Evolutionary conservation across 805 yeast species (phyloP).

Genomic region (Cyberlindnera petersonii): DNA sequence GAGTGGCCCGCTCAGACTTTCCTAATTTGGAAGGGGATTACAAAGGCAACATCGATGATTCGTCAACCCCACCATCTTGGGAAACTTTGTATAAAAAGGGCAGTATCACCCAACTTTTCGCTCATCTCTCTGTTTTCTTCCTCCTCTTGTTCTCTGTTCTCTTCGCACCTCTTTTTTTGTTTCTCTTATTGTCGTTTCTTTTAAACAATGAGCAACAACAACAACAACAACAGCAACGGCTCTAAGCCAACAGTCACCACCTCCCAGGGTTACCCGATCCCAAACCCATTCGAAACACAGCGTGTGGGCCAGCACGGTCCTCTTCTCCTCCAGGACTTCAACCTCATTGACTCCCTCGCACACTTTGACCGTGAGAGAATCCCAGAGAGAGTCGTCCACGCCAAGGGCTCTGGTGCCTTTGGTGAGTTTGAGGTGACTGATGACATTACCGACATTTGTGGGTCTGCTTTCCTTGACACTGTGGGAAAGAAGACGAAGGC

Average conservation of each 20-base stretch:
- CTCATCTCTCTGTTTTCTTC: too few relatives aligned
- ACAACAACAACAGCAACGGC: too few relatives aligned
- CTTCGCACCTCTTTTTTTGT: background rate
- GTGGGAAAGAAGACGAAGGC: conserved; percentile 79
- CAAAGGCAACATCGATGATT: conserved; percentile 10
- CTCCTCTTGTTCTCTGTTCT: too few relatives aligned
- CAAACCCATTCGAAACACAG: conserved; percentile 73
- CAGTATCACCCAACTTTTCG: background rate
- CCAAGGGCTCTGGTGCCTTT: conserved; percentile 89
- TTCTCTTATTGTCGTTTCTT: background rate
- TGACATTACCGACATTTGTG: conserved; percentile 69
- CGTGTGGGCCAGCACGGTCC: conserved; percentile 78
- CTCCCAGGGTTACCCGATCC: conserved; percentile 72
- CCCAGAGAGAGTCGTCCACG: conserved; percentile 92
- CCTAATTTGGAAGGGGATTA: background rate
- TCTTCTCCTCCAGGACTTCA: conserved; percentile 74
- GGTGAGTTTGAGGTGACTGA: conserved; percentile 87
- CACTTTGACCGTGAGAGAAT: conserved; percentile 88
- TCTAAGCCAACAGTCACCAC: conserved; percentile 65
- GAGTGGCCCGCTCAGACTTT: conserved; percentile 1
- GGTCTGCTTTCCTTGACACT: conserved; percentile 63
- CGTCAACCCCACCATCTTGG: conserved; percentile 19
- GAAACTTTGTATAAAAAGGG: background rate
- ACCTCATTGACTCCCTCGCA: conserved; percentile 73
- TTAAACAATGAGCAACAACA: conserved; percentile 11